These are phyloP conservation scores for Microcyclosporella mali DNA, from an alignment of 2,329 filamentous ascomycete species.

Conservation along the genomic window DNA sequence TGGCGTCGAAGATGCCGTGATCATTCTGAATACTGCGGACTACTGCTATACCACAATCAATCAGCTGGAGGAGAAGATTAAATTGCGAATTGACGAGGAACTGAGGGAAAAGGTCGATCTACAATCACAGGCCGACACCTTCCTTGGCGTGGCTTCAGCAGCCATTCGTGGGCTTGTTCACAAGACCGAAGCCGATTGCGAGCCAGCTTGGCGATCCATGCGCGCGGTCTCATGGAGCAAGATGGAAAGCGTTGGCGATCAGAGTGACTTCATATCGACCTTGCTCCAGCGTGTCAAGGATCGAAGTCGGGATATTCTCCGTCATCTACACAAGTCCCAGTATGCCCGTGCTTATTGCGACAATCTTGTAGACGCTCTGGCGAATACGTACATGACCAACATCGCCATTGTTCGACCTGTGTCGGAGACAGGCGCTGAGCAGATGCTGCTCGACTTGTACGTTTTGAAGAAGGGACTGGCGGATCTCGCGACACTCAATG, in stretches of 20 bases:
- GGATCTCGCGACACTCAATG: conserved; percentile 58
- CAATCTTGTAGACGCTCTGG: conserved; percentile 84
- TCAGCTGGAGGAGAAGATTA: conserved; percentile 91
- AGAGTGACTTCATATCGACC: conserved; percentile 85
- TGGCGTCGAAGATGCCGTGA: conserved; percentile 68
- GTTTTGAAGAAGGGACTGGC: conserved; percentile 74
- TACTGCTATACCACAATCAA: conserved; percentile 93
- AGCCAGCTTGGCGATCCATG: conserved; percentile 94
- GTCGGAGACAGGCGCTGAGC: conserved; percentile 89
- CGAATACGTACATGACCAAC: conserved; percentile 70
- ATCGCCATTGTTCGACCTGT: conserved; percentile 86
- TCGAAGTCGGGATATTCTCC: conserved; percentile 67
- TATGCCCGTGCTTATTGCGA: conserved; percentile 94
- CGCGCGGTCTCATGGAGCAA: conserved; percentile 90
- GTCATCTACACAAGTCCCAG: conserved; percentile 77
- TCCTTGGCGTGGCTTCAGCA: conserved; percentile 88
- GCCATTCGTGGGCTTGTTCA: conserved; percentile 78
- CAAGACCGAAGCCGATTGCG: conserved; percentile 73
- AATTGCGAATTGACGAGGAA: conserved; percentile 77
- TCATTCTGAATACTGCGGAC: conserved; percentile 92
- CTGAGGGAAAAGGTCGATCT: conserved; percentile 73
- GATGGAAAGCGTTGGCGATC: conserved; percentile 87
- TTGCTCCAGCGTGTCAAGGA: conserved; percentile 67
- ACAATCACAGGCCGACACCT: conserved; percentile 87
- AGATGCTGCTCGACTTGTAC: conserved; percentile 96